Percentiles rank a stretch among this genome's conserved stretches.
Conservation (phyloP, 1,139 yeast genomes). For the Lodderomyces orthopsilosis region DNA sequence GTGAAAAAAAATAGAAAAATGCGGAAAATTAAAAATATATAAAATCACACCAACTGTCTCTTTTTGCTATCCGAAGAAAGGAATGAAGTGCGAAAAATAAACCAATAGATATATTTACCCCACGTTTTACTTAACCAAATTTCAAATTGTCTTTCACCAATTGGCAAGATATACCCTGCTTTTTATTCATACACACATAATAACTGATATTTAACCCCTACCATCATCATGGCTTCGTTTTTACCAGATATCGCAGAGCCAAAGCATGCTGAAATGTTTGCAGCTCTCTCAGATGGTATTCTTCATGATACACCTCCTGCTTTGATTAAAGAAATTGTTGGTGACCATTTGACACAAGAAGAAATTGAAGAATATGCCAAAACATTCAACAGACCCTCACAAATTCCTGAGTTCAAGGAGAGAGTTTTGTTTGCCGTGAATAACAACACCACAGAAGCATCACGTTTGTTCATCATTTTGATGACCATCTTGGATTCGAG, state of each 20-base stretch:
- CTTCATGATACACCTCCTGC: slow-evolving; percentile 34
- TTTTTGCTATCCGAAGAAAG: too few species aligned
- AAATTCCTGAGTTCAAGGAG: slow-evolving; percentile 26
- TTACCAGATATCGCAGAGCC: slow-evolving; percentile 21
- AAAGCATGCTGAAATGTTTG: slow-evolving; percentile 26
- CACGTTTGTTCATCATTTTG: slow-evolving; percentile 23
- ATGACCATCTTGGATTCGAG: slow-evolving; percentile 30
- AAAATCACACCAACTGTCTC: background rate
- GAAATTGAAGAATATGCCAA: slow-evolving; percentile 33
- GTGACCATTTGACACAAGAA: slow-evolving; percentile 26
- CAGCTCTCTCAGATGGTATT: slow-evolving; percentile 35
- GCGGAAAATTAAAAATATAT: background rate
- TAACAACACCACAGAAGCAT: slow-evolving; percentile 17
- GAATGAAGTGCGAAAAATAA: background rate
- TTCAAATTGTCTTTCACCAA: too few species aligned
- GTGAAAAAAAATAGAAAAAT: background rate
- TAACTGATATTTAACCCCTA: too few species aligned
- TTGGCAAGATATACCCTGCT: too few species aligned
- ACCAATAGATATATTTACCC: background rate
- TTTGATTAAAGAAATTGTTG: slow-evolving; percentile 25
- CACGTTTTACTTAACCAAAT: background rate
- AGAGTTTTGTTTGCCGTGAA: slow-evolving; percentile 18
- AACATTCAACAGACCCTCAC: slow-evolving; percentile 29
- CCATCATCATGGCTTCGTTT: slow-evolving; percentile 8
- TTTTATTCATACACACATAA: too few species aligned